Evolutionary conservation across 441 rosid species (phyloP).

Genomic region (Sinapis alba): DNA sequence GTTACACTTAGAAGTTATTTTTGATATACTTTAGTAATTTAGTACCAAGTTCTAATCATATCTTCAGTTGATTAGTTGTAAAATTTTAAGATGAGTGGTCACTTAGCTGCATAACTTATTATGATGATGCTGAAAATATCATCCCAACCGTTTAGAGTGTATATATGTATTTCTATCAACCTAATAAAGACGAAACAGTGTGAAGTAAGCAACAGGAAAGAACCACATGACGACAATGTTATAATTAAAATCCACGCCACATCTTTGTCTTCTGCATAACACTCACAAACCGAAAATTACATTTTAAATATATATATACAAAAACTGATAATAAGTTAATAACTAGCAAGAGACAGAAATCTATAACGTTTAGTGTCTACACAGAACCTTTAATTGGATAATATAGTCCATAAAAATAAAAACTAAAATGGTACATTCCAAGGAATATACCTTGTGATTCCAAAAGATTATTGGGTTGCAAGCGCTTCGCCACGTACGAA

Average conservation of each 20-base stretch:
- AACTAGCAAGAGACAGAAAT: constrained; percentile 18
- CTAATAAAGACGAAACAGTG: constrained; percentile 28
- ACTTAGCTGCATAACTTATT: neutral
- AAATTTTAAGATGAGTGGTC: neutral
- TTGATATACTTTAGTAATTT: neutral
- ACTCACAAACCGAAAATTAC: constrained; percentile 22
- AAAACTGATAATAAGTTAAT: constrained; percentile 3
- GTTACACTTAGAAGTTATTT: neutral
- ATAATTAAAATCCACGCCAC: constrained; percentile 36
- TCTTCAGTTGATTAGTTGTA: neutral
- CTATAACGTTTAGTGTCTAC: constrained; percentile 9
- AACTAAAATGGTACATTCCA: constrained; percentile 39
- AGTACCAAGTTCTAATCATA: neutral
- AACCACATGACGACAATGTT: constrained; percentile 23
- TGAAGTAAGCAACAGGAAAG: constrained; percentile 19
- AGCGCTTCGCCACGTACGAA: constrained; percentile 39
- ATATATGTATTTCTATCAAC: constrained; percentile 4
- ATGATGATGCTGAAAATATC: constrained; percentile 4
- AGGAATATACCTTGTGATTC: constrained; percentile 39
- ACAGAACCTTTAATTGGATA: constrained; percentile 26
- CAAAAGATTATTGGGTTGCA: constrained; percentile 3
- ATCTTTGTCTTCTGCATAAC: constrained; percentile 28
- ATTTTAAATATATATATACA: neutral
- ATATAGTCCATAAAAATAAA: neutral
- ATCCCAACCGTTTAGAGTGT: neutral